Conservation (phyloP, 495 filamentous ascomycete genomes). For the Neurospora pannonica region DNA sequence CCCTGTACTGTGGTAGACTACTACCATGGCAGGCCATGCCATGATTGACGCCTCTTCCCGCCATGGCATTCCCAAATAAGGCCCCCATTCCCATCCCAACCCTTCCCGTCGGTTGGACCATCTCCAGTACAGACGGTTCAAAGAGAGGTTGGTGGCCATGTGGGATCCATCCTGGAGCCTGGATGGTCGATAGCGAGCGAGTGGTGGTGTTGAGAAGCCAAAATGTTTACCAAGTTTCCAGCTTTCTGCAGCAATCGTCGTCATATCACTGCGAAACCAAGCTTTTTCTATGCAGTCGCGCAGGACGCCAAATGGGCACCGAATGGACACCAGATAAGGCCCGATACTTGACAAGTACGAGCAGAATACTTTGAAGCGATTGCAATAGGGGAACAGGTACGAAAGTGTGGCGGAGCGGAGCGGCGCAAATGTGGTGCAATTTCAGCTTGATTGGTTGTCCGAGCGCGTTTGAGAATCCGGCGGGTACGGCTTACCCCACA, state of each 20-base stretch:
- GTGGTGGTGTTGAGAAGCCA: neutral
- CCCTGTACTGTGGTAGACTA: neutral
- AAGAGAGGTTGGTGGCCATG: neutral
- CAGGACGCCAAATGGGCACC: neutral
- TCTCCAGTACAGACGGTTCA: neutral
- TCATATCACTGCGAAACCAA: slow-evolving; percentile 1
- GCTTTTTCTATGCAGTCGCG: slow-evolving; percentile 1
- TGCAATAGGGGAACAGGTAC: slow-evolving; percentile 9
- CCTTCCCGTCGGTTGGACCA: neutral
- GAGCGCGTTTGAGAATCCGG: neutral
- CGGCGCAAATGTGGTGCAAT: slow-evolving; percentile 13
- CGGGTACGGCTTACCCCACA: neutral
- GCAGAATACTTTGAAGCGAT: slow-evolving; percentile 6
- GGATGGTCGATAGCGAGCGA: neutral
- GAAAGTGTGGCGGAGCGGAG: slow-evolving; percentile 13
- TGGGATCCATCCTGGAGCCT: neutral
- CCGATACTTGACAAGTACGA: slow-evolving; percentile 2
- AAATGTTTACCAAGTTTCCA: neutral
- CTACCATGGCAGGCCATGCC: neutral
- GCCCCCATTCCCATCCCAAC: neutral
- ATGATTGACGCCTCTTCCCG: neutral
- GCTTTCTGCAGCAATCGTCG: neutral
- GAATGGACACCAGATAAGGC: neutral
- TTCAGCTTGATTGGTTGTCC: slow-evolving; percentile 3
- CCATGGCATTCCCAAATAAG: neutral